Evolutionary conservation across 2,329 filamentous ascomycete species (phyloP), one percentile per base, ranked within the genome.

Genomic region (Xylariales sp.): DNA sequence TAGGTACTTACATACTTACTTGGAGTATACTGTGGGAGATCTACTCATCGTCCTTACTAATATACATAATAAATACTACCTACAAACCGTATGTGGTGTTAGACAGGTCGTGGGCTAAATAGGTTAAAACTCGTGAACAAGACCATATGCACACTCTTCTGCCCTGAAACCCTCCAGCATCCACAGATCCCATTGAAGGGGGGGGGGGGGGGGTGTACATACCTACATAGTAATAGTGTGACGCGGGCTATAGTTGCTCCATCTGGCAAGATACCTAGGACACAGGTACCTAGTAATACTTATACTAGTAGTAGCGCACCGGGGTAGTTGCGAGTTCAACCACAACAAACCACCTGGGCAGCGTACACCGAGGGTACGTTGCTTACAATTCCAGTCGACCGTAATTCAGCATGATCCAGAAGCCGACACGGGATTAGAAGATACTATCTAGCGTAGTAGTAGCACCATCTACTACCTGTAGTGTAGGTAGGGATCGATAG

Each of bases 51-150:
- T 39, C 36, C 36, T 39, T 41, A 12, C 39, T 34, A 16, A 53
- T 50, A 57, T 14, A 39, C 8, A 39, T 39, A 10, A 10, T 8
- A 10, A 8, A 8, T 39, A 39, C 36, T 39, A 10, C n/a, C n/a
- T 39, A 39, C 8, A 10, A 9, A 39, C 6, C 8, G 8, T 39
- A 39, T 39, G 36, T 41, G 3, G 39, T 41, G 36, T 41, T 46
- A 32, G 28, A 6, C 14, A 16, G 30, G 14, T 12, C 16, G 54
- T 59, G 56, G 59, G 39, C 54, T 54, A 59, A 67, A 59, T 58
- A 52, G 53, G 60, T 62, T 39, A 23, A 68, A 65, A 61, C 66
- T 65, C 65, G 67, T 69, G 67, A 67, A 64, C 67, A 57, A 67
- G 59, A 57, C 36, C 50, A 36, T 67, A 64, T 67, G 60, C 64